Conservation (phyloP, 106 monocot genomes). For the Dactylorhiza incarnata region DNA sequence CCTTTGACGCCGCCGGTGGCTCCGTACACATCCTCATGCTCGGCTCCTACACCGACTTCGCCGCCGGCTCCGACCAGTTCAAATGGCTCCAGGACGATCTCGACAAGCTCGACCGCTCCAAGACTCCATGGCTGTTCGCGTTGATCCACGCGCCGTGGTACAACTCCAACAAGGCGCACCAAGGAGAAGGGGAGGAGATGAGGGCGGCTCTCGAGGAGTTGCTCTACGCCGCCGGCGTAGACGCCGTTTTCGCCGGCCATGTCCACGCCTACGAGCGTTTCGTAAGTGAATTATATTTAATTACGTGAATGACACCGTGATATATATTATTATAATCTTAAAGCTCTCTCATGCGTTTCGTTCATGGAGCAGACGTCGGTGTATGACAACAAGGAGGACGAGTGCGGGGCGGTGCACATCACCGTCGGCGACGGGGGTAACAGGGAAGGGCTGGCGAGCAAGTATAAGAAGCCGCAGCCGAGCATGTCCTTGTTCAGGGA, state of each 20-base stretch:
- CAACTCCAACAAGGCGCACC: slow-evolving; percentile 49
- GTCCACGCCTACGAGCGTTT: slow-evolving; percentile 65
- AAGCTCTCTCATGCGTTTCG: too few relatives aligned
- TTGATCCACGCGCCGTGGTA: slow-evolving; percentile 90
- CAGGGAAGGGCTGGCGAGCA: slow-evolving; percentile 38
- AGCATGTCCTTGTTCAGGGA: slow-evolving; percentile 68
- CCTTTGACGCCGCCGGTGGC: slow-evolving; percentile 38
- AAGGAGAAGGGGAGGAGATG: slow-evolving; percentile 52
- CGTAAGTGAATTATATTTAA: slow-evolving; percentile 22
- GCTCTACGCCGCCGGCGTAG: slow-evolving; percentile 34
- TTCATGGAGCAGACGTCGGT: slow-evolving; percentile 29
- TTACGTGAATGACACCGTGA: too few relatives aligned
- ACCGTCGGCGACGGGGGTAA: slow-evolving; percentile 65
- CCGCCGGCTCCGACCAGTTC: slow-evolving; percentile 29
- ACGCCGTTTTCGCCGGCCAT: slow-evolving; percentile 50
- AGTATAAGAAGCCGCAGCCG: slow-evolving; percentile 35
- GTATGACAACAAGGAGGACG: slow-evolving; percentile 18
- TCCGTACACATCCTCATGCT: slow-evolving; percentile 47
- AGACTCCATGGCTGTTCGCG: slow-evolving; percentile 56
- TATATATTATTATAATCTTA: too few relatives aligned
- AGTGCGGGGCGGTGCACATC: slow-evolving; percentile 54
- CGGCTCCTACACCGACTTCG: slow-evolving; percentile 54
- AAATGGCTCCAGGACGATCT: slow-evolving; percentile 41
- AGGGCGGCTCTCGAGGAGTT: slow-evolving; percentile 36
- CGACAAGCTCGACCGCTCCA: slow-evolving; percentile 32